Evolutionary conservation across 768 basidiomycete genomes (phyloP).

Genomic region (Udeniomyces megalosporus): DNA sequence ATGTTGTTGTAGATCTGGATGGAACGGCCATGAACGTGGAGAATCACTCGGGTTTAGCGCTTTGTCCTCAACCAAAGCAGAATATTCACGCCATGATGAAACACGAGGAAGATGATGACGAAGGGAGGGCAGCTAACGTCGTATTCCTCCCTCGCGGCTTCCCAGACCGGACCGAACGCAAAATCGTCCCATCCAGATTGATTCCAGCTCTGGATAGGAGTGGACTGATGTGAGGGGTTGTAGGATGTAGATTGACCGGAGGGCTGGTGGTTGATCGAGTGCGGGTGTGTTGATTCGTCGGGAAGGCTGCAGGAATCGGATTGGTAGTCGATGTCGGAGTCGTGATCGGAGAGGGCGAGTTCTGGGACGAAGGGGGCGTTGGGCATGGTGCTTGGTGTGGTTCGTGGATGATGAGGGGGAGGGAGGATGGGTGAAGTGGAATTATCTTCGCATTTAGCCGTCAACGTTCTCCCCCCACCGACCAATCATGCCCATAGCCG

Average conservation of each 20-base stretch:
- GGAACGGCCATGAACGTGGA: background rate
- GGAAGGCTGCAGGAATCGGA: background rate
- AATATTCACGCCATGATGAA: too few relatives aligned
- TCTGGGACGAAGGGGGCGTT: background rate
- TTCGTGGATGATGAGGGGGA: too few relatives aligned
- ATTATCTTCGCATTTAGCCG: too few relatives aligned
- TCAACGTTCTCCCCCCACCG: too few relatives aligned
- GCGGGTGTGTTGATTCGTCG: too few relatives aligned
- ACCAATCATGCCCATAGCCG: too few relatives aligned
- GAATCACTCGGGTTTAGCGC: too few relatives aligned
- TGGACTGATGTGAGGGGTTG: background rate
- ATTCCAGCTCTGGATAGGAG: background rate
- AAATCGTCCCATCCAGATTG: background rate
- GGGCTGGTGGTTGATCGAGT: too few relatives aligned
- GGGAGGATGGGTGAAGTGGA: too few relatives aligned
- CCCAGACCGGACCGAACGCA: background rate
- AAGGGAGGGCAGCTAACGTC: background rate
- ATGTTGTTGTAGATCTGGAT: background rate
- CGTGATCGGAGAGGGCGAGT: background rate
- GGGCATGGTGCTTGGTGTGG: too few relatives aligned
- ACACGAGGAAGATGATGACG: background rate
- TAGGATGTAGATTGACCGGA: too few relatives aligned
- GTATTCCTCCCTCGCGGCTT: conserved; percentile 8
- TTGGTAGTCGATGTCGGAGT: background rate
- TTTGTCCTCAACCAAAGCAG: too few relatives aligned